Percentiles rank a stretch among this genome's conserved stretches.
Evolutionary conservation across 495 filamentous ascomycete genomes (phyloP).

Genomic region (Oidiodendron maius): DNA sequence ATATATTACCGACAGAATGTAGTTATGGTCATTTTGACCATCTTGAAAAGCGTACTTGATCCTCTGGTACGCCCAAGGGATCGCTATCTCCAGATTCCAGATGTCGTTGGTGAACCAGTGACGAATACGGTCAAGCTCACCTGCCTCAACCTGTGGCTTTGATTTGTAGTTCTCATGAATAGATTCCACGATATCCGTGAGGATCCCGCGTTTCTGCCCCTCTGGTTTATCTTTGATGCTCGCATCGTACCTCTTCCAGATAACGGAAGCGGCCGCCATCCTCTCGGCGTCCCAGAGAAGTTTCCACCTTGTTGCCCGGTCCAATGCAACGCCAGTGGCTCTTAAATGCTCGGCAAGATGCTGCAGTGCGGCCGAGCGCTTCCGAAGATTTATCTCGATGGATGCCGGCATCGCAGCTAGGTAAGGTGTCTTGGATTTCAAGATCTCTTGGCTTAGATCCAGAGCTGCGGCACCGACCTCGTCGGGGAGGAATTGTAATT

Average conservation of each 20-base stretch:
- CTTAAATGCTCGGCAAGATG: constrained; percentile 65
- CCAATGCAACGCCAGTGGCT: constrained; percentile 44
- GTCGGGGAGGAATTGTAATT: constrained; percentile 52
- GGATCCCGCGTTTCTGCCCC: constrained; percentile 48
- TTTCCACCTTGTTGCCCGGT: constrained; percentile 64
- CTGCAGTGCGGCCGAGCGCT: constrained; percentile 61
- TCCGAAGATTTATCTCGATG: constrained; percentile 71
- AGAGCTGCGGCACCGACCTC: constrained; percentile 77
- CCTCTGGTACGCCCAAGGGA: constrained; percentile 68
- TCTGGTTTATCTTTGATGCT: constrained; percentile 37
- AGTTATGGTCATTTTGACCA: constrained; percentile 37
- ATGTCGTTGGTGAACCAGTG: constrained; percentile 81
- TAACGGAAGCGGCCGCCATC: constrained; percentile 69
- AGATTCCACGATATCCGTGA: constrained; percentile 61
- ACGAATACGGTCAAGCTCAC: constrained; percentile 65
- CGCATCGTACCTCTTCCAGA: constrained; percentile 74
- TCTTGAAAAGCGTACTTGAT: constrained; percentile 61
- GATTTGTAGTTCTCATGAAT: constrained; percentile 69
- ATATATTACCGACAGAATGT: constrained; percentile 47
- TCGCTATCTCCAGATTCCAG: constrained; percentile 62
- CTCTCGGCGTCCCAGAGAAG: constrained; percentile 89
- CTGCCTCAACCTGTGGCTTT: constrained; percentile 44
- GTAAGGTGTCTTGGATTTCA: constrained; percentile 65
- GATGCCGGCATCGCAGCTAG: constrained; percentile 66
- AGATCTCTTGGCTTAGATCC: constrained; percentile 73